Percentiles rank a stretch among this genome's conserved stretches.
Evolutionary conservation across 192 early-diverging fungal species (phyloP).

Genomic region (Cladochytrium replicatum): DNA sequence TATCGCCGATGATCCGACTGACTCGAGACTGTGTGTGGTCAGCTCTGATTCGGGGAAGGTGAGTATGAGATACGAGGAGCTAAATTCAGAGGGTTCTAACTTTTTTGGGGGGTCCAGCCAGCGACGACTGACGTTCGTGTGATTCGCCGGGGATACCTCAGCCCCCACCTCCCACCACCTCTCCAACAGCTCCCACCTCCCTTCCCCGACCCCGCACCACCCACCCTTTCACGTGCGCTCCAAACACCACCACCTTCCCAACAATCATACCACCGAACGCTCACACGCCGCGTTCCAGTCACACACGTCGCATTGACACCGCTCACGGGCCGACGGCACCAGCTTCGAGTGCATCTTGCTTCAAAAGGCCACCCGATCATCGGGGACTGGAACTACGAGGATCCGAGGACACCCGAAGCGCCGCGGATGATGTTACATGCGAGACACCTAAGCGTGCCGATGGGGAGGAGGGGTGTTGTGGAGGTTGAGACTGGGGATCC

Average conservation of each 20-base stretch:
- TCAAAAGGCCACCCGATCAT: slow-evolving; percentile 27
- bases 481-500: slow-evolving; percentile 14
- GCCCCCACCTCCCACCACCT: background rate
- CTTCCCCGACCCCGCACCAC: too few relatives aligned
- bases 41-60: slow-evolving; percentile 7
- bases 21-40: slow-evolving; percentile 12
- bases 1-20: slow-evolving; percentile 13
- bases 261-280: background rate
- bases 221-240: too few relatives aligned
- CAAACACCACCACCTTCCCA: background rate
- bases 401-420: slow-evolving; percentile 14
- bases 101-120: background rate
- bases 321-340: slow-evolving; percentile 21
- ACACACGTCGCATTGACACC: slow-evolving; percentile 19
- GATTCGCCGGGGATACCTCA: slow-evolving; percentile 16
- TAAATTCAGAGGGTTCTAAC: background rate
- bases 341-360: slow-evolving; percentile 25
- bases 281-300: slow-evolving; percentile 5
- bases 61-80: slow-evolving; percentile 1
- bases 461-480: background rate
- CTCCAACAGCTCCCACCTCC: too few relatives aligned
- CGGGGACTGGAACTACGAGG: slow-evolving; percentile 25
- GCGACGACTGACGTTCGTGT: slow-evolving; percentile 21
- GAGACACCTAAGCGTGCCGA: slow-evolving; percentile 19
- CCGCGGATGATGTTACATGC: slow-evolving; percentile 29